These are phyloP conservation scores for Phialophora verrucosa DNA, from an alignment of 2,329 filamentous ascomycete genomes.

Conservation along the genomic window DNA sequence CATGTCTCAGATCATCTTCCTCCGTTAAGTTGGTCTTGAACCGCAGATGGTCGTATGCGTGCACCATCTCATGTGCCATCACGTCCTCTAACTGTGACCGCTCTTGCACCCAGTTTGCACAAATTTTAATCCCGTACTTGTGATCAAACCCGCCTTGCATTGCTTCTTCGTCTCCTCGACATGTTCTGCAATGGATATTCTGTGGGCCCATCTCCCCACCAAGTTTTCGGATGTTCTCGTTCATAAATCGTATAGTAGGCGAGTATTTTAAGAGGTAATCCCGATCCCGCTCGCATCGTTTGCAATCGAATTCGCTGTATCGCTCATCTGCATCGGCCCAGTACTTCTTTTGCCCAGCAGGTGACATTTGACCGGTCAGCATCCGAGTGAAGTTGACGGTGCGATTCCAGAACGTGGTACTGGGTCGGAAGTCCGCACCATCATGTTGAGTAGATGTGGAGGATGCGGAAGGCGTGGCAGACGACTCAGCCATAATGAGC, in stretches of 20 bases:
- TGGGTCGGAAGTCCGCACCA: constrained; percentile 38
- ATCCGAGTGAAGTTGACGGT: constrained; percentile 90
- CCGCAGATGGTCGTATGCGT: constrained; percentile 89
- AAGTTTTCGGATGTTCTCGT: constrained; percentile 77
- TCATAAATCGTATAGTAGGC: constrained; percentile 85
- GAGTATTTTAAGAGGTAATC: constrained; percentile 85
- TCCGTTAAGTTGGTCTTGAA: constrained; percentile 84
- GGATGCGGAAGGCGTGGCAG: constrained; percentile 25
- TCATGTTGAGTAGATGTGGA: constrained; percentile 27
- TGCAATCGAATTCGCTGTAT: constrained; percentile 79
- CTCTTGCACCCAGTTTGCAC: constrained; percentile 86
- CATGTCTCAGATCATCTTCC: constrained; percentile 77
- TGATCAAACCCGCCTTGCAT: constrained; percentile 85
- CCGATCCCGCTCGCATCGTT: constrained; percentile 77
- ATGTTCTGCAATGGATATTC: constrained; percentile 84
- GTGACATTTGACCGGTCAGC: constrained; percentile 73
- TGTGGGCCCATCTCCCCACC: constrained; percentile 73
- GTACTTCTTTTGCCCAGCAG: constrained; percentile 74
- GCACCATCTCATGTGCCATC: constrained; percentile 95
- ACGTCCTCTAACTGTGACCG: constrained; percentile 88
- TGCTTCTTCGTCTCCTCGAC: constrained; percentile 60
- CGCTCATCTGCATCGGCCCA: constrained; percentile 75
- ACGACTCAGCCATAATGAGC: constrained; percentile 27
- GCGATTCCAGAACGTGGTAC: constrained; percentile 53
- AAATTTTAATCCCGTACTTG: constrained; percentile 85